Conservation (phyloP, 345 rosid genomes). For the Lumnitzera racemosa region DNA sequence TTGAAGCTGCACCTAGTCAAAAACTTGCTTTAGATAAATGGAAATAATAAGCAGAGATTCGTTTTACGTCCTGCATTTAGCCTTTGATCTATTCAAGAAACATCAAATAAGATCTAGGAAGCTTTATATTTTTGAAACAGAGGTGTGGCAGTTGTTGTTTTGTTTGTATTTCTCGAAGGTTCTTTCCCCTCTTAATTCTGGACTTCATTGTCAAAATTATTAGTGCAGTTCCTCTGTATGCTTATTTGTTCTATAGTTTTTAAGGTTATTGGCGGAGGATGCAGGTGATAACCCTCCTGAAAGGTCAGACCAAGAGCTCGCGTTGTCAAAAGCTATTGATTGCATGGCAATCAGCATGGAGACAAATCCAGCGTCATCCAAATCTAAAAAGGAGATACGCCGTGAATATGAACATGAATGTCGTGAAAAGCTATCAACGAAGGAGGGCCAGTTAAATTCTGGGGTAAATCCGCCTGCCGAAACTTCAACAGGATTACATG, state of each 20-base stretch:
- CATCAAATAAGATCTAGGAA: background rate
- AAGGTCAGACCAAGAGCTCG: constrained; percentile 47
- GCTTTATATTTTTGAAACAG: background rate
- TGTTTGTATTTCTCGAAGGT: no score
- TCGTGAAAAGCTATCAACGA: constrained; percentile 49
- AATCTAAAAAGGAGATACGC: constrained; percentile 65
- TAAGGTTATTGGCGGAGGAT: constrained; percentile 80
- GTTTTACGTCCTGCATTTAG: no score
- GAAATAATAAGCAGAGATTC: no score
- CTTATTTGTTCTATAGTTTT: constrained; percentile 31
- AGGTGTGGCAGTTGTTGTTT: background rate
- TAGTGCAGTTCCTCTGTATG: background rate
- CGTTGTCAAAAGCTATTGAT: constrained; percentile 75
- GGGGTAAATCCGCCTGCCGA: constrained; percentile 7
- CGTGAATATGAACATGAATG: constrained; percentile 65
- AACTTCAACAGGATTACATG: constrained; percentile 15
- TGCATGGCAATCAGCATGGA: constrained; percentile 46
- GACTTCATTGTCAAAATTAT: background rate
- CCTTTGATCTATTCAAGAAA: no score
- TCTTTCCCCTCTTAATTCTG: background rate
- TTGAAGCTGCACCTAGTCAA: no score
- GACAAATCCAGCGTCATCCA: constrained; percentile 34
- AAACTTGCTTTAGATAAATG: no score
- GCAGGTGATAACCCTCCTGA: constrained; percentile 37
- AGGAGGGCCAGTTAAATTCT: constrained; percentile 37